These are phyloP conservation scores for Malassezia vespertilionis DNA, from an alignment of 1,284 basidiomycete species.

Conservation along the genomic window DNA sequence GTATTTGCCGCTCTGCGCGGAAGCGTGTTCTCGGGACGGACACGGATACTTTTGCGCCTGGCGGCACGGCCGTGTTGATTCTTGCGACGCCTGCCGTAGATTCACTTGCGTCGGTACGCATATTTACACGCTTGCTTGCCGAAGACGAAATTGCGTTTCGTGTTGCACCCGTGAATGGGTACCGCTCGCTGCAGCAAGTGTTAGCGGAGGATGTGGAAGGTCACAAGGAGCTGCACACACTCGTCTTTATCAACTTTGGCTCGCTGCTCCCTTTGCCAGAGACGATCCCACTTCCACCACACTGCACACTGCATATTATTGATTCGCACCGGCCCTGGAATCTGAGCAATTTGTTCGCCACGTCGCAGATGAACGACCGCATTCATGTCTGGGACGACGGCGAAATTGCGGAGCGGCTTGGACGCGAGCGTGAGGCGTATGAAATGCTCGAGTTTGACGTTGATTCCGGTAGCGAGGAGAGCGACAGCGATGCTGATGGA, in stretches of 20 bases:
- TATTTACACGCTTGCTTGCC: slow-evolving; percentile 77
- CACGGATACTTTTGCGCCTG: slow-evolving; percentile 13
- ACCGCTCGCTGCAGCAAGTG: slow-evolving; percentile 43
- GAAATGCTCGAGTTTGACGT: slow-evolving; percentile 37
- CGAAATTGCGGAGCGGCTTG: slow-evolving; percentile 26
- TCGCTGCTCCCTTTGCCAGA: slow-evolving; percentile 68
- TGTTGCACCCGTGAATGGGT: slow-evolving; percentile 81
- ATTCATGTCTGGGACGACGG: slow-evolving; percentile 45
- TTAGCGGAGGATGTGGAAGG: slow-evolving; percentile 20
- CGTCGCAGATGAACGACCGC: slow-evolving; percentile 46
- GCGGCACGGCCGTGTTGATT: slow-evolving; percentile 56
- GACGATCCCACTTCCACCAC: slow-evolving; percentile 47
- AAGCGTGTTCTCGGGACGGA: slow-evolving; percentile 16
- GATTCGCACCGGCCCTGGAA: slow-evolving; percentile 87
- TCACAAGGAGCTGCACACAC: slow-evolving; percentile 58
- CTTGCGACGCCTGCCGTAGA: slow-evolving; percentile 81
- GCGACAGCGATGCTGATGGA: slow-evolving; percentile 51
- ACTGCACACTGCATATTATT: slow-evolving; percentile 66
- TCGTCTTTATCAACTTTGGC: slow-evolving; percentile 87
- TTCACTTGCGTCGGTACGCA: slow-evolving; percentile 73
- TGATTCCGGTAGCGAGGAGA: slow-evolving; percentile 51
- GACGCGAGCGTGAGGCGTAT: slow-evolving; percentile 34
- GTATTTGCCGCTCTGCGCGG: slow-evolving; percentile 20
- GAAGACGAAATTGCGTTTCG: slow-evolving; percentile 88
- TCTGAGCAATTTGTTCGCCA: slow-evolving; percentile 73